Base-by-base conservation (phyloP, 2,329 filamentous ascomycete genomes). In the Leptosphaerulina australis region DNA sequence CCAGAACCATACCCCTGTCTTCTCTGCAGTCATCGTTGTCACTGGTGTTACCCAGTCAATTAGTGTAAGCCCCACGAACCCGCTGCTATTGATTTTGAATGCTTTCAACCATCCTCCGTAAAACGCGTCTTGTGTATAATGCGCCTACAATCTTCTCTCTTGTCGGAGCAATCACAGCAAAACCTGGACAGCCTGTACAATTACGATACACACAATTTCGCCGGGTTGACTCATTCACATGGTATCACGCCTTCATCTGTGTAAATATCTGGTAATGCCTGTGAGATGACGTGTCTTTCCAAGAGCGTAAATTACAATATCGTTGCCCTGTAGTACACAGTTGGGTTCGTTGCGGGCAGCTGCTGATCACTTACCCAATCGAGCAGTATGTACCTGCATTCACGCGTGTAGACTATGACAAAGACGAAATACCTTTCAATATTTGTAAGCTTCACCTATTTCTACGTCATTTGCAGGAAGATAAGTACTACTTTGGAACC, bases 381-480 rank as follows among this genome's bases (percentile, higher is more conserved):
- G 20, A 36, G 47, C 34, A 18, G 18, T 14, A 10, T 25, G 35
- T 35, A 29, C 6, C 18, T 28, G 28, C 36, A 26, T 35, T 50
- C 47, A 50, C 47, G 47, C 47, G 47, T 50, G 40, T 50, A 50
- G 9, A 38, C 8, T 12, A 17, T 29, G 11, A 31, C 26, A 24
- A 28, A 14, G 29, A 38, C 20, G 21, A 26, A 40, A 33, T 24
- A 39, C 10, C 14, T 25, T 14, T 8, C 7, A 29, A 10, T 11
- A 50, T 50, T 45, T 39, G 47, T 50, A 50, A 50, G 29, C 47
- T 25, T n/a, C 25, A 2, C 3, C 4, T 14, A 20, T 11, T 2
- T 18, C n/a, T 15, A 11, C 35, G 15, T 18, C 2, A 15, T n/a
- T n/a, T 6, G 5, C 2, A 14, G 5, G 8, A 3, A 22, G 10